phyloP scores from a whole-genome alignment of 345 rosid species.

The Draba incana region DNA sequence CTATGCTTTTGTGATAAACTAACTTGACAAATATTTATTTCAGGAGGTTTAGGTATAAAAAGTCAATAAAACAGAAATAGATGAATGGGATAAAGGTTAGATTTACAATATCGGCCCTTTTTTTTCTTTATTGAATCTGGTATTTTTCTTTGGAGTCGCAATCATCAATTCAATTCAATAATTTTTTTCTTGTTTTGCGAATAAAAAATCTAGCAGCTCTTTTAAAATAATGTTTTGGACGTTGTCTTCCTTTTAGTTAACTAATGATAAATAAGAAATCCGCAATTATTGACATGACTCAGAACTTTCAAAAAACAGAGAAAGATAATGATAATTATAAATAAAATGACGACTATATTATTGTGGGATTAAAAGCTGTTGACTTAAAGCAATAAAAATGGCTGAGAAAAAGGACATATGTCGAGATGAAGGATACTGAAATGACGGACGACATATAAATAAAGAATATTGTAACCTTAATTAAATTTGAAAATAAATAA shows the following conservation, averaged over 20 bases:
- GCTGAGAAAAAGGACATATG: constrained; percentile 36
- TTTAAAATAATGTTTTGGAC: background rate
- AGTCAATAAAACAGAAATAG: too few species aligned
- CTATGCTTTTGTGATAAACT: too few species aligned
- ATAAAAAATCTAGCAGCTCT: constrained; percentile 27
- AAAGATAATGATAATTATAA: background rate
- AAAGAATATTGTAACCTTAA: background rate
- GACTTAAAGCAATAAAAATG: constrained; percentile 42
- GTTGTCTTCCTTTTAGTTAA: constrained; percentile 6
- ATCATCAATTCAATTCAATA: too few species aligned
- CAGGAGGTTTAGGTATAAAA: too few species aligned
- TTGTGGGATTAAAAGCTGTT: constrained; percentile 36
- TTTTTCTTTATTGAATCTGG: too few species aligned
- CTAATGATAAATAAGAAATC: background rate
- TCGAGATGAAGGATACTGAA: constrained; percentile 30
- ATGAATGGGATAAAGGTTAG: too few species aligned
- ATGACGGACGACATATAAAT: constrained; percentile 32
- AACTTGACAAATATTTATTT: too few species aligned
- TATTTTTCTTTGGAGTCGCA: too few species aligned
- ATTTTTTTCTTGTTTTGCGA: constrained; percentile 23
- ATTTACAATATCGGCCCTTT: too few species aligned
- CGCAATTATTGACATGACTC: constrained; percentile 38
- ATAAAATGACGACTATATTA: constrained; percentile 31
- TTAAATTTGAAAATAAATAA: background rate
- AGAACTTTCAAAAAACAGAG: background rate